phyloP scores from a whole-genome alignment of 2,329 filamentous ascomycete genomes.

The Ophiostoma tasmaniense region DNA sequence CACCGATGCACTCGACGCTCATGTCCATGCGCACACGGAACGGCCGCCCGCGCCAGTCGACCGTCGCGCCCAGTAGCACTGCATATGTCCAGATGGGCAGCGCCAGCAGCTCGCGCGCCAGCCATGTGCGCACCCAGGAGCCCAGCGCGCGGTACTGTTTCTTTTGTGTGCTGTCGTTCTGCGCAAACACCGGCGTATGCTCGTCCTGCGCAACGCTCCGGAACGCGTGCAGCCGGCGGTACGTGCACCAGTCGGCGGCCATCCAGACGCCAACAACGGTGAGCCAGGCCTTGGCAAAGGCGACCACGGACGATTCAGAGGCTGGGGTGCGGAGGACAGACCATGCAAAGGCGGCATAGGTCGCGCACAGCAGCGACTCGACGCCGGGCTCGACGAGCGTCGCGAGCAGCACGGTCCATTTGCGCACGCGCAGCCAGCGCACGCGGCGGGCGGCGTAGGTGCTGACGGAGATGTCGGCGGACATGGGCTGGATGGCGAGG shows the following conservation, averaged over 20 bases:
- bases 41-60: conserved; percentile 75
- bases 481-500: conserved; percentile 79
- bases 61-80: conserved; percentile 76
- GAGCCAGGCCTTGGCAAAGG: conserved; percentile 59
- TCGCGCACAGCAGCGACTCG: conserved; percentile 75
- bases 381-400: conserved; percentile 90
- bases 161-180: conserved; percentile 23
- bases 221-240: conserved; percentile 64
- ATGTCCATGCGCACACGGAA: conserved; percentile 82
- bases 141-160: conserved; percentile 26
- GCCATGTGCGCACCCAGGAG: conserved; percentile 75
- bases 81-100: conserved; percentile 87
- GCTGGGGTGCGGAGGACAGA: conserved; percentile 37
- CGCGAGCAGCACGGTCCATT: conserved; percentile 83
- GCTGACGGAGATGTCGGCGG: conserved; percentile 53
- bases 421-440: conserved; percentile 85
- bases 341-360: conserved; percentile 63
- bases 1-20: conserved; percentile 46
- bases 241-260: conserved; percentile 63
- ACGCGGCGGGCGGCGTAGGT: conserved; percentile 75
- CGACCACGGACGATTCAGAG: conserved; percentile 41
- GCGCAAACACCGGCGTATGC: conserved; percentile 64
- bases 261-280: conserved; percentile 62
- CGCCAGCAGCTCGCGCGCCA: conserved; percentile 73
- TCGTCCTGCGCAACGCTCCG: conserved; percentile 59